Evolutionary conservation across 2,329 filamentous ascomycete species (phyloP).

Genomic region (Aspergillus sclerotialis): DNA sequence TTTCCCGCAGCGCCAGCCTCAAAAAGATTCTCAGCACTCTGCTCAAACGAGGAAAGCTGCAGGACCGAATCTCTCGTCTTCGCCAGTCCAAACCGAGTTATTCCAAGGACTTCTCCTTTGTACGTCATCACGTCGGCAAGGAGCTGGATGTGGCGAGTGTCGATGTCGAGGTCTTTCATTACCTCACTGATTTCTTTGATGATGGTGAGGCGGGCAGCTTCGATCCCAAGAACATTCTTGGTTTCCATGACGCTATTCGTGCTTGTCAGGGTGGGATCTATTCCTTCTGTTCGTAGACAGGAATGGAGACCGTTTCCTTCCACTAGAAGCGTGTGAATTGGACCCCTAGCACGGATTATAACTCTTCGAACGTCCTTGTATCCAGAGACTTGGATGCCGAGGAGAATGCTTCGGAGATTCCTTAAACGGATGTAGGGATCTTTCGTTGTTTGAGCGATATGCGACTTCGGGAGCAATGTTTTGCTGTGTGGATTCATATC

Average conservation of each 20-base stretch:
- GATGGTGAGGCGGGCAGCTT: conserved; percentile 85
- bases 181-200: conserved; percentile 79
- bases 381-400: conserved; percentile 78
- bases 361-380: conserved; percentile 80
- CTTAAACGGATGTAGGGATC: conserved; percentile 60
- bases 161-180: conserved; percentile 92
- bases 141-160: conserved; percentile 95
- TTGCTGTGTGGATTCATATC: conserved; percentile 37
- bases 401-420: conserved; percentile 73
- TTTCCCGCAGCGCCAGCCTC: conserved; percentile 90
- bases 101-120: conserved; percentile 93
- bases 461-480: conserved; percentile 31
- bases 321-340: conserved; percentile 70
- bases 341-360: conserved; percentile 76
- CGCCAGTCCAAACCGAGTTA: conserved; percentile 89
- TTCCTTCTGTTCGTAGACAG: conserved; percentile 90
- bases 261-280: conserved; percentile 66
- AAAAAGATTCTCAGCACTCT: conserved; percentile 95
- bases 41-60: conserved; percentile 93
- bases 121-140: conserved; percentile 98
- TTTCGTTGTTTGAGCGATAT: conserved; percentile 35
- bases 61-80: conserved; percentile 95
- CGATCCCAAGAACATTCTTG: conserved; percentile 81
- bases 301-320: conserved; percentile 86
- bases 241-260: conserved; percentile 91